Evolutionary conservation across 176 grass and related monocot genomes (phyloP).

Genomic region (Themeda triandra): DNA sequence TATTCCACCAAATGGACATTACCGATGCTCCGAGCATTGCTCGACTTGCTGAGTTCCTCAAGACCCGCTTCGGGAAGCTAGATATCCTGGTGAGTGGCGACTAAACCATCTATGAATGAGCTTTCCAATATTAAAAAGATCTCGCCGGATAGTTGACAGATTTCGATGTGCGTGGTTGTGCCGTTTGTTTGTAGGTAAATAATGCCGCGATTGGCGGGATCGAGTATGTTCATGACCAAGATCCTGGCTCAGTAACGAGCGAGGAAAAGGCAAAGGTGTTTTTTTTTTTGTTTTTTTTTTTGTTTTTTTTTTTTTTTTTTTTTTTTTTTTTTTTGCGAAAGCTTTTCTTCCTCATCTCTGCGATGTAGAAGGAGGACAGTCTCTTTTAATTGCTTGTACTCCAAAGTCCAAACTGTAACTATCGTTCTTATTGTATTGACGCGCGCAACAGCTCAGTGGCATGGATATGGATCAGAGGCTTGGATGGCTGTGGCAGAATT

Average conservation of each 20-base stretch:
- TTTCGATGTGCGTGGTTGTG: not conserved
- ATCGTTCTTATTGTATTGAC: not conserved
- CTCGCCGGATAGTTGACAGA: not conserved
- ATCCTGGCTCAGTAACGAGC: not conserved
- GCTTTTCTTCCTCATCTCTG: not conserved
- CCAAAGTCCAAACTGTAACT: not conserved
- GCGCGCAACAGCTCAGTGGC: not conserved
- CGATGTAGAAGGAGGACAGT: no score
- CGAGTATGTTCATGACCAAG: not conserved
- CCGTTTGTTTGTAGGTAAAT: conserved; percentile 15
- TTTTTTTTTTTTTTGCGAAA: not conserved
- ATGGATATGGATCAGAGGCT: not conserved
- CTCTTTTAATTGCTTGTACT: no score
- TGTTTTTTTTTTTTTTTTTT: not conserved
- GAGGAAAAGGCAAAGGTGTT: not conserved
- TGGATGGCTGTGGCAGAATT: not conserved
- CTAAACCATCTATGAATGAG: not conserved
- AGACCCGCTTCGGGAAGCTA: conserved; percentile 26
- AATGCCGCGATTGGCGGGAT: not conserved
- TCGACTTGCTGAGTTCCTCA: conserved; percentile 30
- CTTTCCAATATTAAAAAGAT: not conserved
- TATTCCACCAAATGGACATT: conserved; percentile 58
- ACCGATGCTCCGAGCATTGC: conserved; percentile 31
- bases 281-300: not conserved
- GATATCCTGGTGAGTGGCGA: conserved; percentile 13